These are phyloP conservation scores for Colletotrichum eremochloae DNA, from an alignment of 2,329 filamentous ascomycete species.

Conservation along the genomic window DNA sequence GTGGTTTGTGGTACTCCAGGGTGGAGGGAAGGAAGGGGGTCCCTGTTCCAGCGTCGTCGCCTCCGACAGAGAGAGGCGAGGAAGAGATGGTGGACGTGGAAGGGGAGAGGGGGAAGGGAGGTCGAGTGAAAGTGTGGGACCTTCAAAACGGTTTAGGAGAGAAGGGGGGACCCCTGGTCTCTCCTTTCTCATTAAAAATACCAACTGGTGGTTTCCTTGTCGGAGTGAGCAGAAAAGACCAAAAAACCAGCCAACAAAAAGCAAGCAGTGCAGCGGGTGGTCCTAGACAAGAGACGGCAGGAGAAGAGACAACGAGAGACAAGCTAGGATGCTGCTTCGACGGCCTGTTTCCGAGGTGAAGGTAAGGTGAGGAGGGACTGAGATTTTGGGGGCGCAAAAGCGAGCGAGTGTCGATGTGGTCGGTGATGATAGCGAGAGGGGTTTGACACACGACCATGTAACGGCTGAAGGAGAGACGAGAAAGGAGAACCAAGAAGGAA, in stretches of 20 bases:
- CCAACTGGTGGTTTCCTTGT: conserved; percentile 30
- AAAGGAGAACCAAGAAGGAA: neutral
- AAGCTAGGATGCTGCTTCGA: conserved; percentile 4
- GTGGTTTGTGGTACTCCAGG: conserved; percentile 32
- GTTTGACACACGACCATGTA: neutral
- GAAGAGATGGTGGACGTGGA: neutral
- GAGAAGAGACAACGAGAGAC: conserved; percentile 1
- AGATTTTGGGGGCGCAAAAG: conserved; percentile 19
- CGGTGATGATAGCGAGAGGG: conserved; percentile 19
- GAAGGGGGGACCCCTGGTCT: conserved; percentile 35
- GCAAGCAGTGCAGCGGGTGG: conserved; percentile 6
- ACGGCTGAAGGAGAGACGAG: conserved; percentile 1
- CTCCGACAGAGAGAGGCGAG: conserved; percentile 9
- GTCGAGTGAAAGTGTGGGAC: conserved; percentile 24
- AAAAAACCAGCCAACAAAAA: conserved; percentile 1
- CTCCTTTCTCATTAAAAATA: conserved; percentile 36
- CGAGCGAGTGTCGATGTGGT: conserved; percentile 27
- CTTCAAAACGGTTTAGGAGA: conserved; percentile 36
- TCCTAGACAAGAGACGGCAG: neutral
- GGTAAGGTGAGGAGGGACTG: conserved; percentile 4
- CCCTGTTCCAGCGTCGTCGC: conserved; percentile 20
- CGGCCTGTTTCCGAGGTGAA: conserved; percentile 3
- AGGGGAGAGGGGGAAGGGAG: conserved; percentile 20
- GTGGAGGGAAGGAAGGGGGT: conserved; percentile 19
- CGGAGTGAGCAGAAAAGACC: conserved; percentile 3